These are phyloP conservation scores for Arabidopsis lyrata DNA, from an alignment of 441 rosid species.

Conservation along the genomic window DNA sequence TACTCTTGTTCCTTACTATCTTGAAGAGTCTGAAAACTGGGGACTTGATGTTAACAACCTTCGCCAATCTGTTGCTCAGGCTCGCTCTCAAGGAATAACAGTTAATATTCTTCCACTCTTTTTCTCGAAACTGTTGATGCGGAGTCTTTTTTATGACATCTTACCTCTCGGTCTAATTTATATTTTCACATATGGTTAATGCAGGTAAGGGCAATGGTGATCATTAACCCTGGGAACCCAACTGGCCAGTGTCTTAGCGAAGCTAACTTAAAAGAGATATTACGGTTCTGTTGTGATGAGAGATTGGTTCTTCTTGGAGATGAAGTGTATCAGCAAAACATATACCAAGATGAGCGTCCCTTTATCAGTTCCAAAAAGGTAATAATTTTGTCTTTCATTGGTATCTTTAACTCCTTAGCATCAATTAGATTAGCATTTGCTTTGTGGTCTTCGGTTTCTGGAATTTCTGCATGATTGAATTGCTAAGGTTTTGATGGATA, in stretches of 20 bases:
- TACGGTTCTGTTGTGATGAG: constrained; percentile 77
- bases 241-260: constrained; percentile 98
- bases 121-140: background rate
- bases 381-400: constrained; percentile 13
- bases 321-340: constrained; percentile 97
- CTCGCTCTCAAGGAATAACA: constrained; percentile 83
- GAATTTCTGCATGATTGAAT: constrained; percentile 15
- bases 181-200: background rate
- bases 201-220: constrained; percentile 97
- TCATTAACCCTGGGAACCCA: constrained; percentile 97
- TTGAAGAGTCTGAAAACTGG: constrained; percentile 97
- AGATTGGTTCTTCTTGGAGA: constrained; percentile 90
- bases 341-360: constrained; percentile 96
- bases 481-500: constrained; percentile 82
- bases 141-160: background rate
- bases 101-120: constrained; percentile 55
- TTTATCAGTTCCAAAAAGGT: constrained; percentile 92
- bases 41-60: constrained; percentile 90
- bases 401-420: background rate
- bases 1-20: constrained; percentile 89
- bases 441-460: background rate
- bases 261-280: constrained; percentile 82
- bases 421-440: background rate
- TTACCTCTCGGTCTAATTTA: background rate
- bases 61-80: constrained; percentile 72